Conservation (phyloP, 345 rosid species). For the Anastatica hierochuntica region DNA sequence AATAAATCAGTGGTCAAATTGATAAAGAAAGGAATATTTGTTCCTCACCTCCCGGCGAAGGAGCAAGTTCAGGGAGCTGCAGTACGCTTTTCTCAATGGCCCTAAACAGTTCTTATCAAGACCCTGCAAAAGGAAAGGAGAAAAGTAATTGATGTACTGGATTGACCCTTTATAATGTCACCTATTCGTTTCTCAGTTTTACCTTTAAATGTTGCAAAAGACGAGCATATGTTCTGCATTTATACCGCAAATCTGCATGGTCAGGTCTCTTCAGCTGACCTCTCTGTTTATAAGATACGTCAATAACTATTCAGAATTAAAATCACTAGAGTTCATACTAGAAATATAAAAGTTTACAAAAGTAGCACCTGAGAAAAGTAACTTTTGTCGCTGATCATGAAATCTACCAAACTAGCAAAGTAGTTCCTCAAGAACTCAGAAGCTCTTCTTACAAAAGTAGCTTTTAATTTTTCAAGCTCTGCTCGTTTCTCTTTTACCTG, state of each 20-base stretch:
- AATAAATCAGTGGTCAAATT: neutral
- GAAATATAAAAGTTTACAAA: neutral
- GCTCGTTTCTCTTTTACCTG: slow-evolving; percentile 85
- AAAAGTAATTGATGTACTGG: neutral
- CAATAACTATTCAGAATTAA: slow-evolving; percentile 7
- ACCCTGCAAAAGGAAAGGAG: slow-evolving; percentile 38
- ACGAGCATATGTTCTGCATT: slow-evolving; percentile 99
- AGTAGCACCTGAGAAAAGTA: slow-evolving; percentile 86
- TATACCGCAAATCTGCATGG: slow-evolving; percentile 97
- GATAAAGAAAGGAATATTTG: slow-evolving; percentile 1
- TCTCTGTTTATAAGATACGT: slow-evolving; percentile 46
- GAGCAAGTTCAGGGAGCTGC: slow-evolving; percentile 93
- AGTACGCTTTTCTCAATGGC: slow-evolving; percentile 89
- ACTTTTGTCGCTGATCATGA: slow-evolving; percentile 95
- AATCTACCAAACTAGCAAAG: slow-evolving; percentile 98
- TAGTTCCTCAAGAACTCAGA: slow-evolving; percentile 93
- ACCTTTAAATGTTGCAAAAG: slow-evolving; percentile 96
- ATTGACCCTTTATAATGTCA: slow-evolving; percentile 4
- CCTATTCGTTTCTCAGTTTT: slow-evolving; percentile 1
- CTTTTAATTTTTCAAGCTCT: slow-evolving; percentile 70
- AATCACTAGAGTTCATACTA: neutral
- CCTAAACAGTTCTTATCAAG: slow-evolving; percentile 90
- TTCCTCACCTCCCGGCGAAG: slow-evolving; percentile 91
- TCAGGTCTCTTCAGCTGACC: slow-evolving; percentile 99
- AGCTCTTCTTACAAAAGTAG: slow-evolving; percentile 82